Conservation (phyloP, 2,329 filamentous ascomycete genomes). For the Allantophomopsis cytisporea region DNA sequence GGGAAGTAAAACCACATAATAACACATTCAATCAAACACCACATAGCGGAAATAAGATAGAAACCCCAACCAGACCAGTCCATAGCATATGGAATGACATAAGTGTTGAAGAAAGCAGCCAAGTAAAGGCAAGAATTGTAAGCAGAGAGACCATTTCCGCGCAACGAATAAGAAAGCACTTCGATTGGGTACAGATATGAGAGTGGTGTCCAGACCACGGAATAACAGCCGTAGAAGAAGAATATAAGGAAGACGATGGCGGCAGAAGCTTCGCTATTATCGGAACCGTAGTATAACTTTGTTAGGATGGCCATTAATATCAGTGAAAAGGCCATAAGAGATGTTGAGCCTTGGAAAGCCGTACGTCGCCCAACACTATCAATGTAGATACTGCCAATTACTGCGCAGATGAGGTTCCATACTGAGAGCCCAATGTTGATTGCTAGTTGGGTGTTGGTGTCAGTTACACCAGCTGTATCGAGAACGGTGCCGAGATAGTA, state of each 20-base stretch:
- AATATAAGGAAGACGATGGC: slow-evolving; percentile 26
- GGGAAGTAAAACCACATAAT: slow-evolving; percentile 1
- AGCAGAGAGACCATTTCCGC: slow-evolving; percentile 28
- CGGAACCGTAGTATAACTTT: not conserved
- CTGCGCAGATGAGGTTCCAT: slow-evolving; percentile 37
- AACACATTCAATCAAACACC: not conserved
- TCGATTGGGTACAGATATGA: slow-evolving; percentile 31
- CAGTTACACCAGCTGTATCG: slow-evolving; percentile 16
- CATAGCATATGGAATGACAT: slow-evolving; percentile 6
- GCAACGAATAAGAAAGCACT: slow-evolving; percentile 31
- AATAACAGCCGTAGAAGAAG: slow-evolving; percentile 26
- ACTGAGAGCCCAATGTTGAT: slow-evolving; percentile 41
- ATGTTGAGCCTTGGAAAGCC: slow-evolving; percentile 29
- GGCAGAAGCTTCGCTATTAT: slow-evolving; percentile 15
- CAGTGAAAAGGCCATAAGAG: slow-evolving; percentile 14
- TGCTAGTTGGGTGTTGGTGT: slow-evolving; percentile 19
- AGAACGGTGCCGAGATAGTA: slow-evolving; percentile 18
- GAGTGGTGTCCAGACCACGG: slow-evolving; percentile 29
- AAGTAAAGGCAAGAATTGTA: slow-evolving; percentile 15
- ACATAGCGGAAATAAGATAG: not conserved
- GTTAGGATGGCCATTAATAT: not conserved
- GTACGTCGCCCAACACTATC: slow-evolving; percentile 42
- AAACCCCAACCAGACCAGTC: slow-evolving; percentile 7
- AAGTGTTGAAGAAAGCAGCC: slow-evolving; percentile 1
- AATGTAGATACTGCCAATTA: slow-evolving; percentile 39